Base-by-base conservation (phyloP, 2,329 filamentous ascomycete genomes). In the Colletotrichum chrysophilum region DNA sequence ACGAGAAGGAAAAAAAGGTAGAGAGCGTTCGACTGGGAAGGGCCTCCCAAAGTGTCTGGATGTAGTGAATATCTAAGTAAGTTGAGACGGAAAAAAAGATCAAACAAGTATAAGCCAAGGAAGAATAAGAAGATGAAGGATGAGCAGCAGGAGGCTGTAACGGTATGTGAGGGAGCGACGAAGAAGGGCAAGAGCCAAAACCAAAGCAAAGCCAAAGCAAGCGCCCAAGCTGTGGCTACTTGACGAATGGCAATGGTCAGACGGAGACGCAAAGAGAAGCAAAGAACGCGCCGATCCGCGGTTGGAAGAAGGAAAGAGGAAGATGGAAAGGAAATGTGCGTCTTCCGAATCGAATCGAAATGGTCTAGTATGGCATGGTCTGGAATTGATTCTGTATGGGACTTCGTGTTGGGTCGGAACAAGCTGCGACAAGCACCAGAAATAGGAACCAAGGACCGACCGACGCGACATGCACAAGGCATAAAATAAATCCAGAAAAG, bases 201-300 rank as follows among this genome's bases (percentile, higher is more conserved):
- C 34, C 10, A 48, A 32, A 16, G 14, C 16, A 30, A 24, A 55
- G 36, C 26, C 52, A 60, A 56, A 60, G 26, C 26, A 36, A 36
- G 30, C 16, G 43, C n/a, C 43, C 43, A 52, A 52, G 43, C n/a
- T 48, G 43, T 52, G n/a, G 10, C 43, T 52, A 52, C 36, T 38
- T 38, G 7, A 6, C 43, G 7, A 52, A 12, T 13, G 43, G 43
- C 43, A 52, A 21, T 21, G n/a, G 43, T 61, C 28, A 32, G 28
- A 21, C 28, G 18, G 26, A 52, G 32, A 62, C n/a, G 28, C 48
- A 70, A 43, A 64, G 71, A 65, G 48, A 74, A 52, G 56, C 66
- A 69, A 70, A 76, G 56, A 74, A 76, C 43, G 61, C 68, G 65
- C 38, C 71, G 69, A 56, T 56, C 55, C 66, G 43, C 43, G 61